Percentiles rank a stretch among this genome's conserved stretches.
Evolutionary conservation across 805 yeast genomes (phyloP).

Genomic region (Candida sphagnicola): DNA sequence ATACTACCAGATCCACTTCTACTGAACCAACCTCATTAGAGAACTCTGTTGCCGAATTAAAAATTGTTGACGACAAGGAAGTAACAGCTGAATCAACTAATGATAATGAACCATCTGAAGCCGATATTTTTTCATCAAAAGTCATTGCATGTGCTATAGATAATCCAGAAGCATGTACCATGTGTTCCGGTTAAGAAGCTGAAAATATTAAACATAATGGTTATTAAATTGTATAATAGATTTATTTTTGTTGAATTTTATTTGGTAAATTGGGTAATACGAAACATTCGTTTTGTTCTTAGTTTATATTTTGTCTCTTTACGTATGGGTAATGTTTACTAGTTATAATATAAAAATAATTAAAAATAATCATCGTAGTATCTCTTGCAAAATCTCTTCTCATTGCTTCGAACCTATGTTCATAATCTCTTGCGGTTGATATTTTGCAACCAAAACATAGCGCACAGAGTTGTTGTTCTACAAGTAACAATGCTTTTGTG

Average conservation of each 20-base stretch:
- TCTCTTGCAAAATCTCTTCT: no score
- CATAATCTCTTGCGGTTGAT: no score
- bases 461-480: no score
- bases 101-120: constrained; percentile 40
- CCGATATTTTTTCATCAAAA: constrained; percentile 86
- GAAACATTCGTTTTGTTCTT: constrained; percentile 1
- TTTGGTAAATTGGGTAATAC: constrained; percentile 4
- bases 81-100: constrained; percentile 11
- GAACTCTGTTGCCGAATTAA: constrained; percentile 44
- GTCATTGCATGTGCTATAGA: constrained; percentile 95
- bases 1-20: constrained; percentile 22
- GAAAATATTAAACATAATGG: constrained; percentile 3
- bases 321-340: constrained; percentile 3
- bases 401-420: no score
- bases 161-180: constrained; percentile 96
- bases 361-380: no score
- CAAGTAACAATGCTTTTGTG: no score
- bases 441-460: no score
- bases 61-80: constrained; percentile 24
- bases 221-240: constrained; percentile 3
- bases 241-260: neutral
- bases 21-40: constrained; percentile 43
- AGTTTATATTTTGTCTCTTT: constrained; percentile 1
- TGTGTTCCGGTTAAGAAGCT: constrained; percentile 85
- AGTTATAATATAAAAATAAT: neutral